Base-by-base conservation (phyloP, 169 alveolate species). In the Sarcocystis neurona region DNA sequence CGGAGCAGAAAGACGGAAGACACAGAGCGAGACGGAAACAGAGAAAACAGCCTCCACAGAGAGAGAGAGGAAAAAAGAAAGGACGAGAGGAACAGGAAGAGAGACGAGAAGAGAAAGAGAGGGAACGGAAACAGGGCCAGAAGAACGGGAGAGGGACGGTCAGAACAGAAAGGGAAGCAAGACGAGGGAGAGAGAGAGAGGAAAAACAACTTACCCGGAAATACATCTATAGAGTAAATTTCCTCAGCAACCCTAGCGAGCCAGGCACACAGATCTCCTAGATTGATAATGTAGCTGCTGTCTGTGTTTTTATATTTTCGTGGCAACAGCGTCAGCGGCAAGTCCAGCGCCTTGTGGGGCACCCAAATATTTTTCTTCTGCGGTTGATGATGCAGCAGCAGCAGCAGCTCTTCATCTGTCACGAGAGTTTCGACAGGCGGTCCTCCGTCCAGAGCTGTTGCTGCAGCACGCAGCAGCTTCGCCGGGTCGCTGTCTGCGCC, bases 251-350 rank as follows among this genome's bases (percentile, higher is more conserved):
- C 87, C 84, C 92, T 95, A 2, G 96, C 96, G 68, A 97, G 91
- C 98, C 98, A 97, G 30, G 91, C 91, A 90, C 95, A 92, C 8
- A 96, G 82, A 30, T 91, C 90, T 1, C 98, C 97, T 32, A 97
- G 94, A 44, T 96, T 93, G 84, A 94, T 93, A 56, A 97, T 91
- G 92, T 92, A 96, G 88, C 95, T 95, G 34, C 32, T 63, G 95
- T 93, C 97, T 8, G 74, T 86, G 75, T 96, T 95, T 63, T 92
- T 93, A n/a, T 95, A 77, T 39, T 92, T 68, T 0, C 87, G 63
- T 48, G 98, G 98, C 58, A 94, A 50, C 23, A 90, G 27, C 44
- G 34, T 12, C 27, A 1, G 77, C 34, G 97, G 97, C 72, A 95
- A 84, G 39, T 85, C 78, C 43, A 94, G 56, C 6, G 92, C 78